A percentile compares a stretch with the other conserved stretches of the same genome.
Evolutionary conservation across 495 filamentous ascomycete genomes (phyloP).

Genomic region (Penicillium ucsense): DNA sequence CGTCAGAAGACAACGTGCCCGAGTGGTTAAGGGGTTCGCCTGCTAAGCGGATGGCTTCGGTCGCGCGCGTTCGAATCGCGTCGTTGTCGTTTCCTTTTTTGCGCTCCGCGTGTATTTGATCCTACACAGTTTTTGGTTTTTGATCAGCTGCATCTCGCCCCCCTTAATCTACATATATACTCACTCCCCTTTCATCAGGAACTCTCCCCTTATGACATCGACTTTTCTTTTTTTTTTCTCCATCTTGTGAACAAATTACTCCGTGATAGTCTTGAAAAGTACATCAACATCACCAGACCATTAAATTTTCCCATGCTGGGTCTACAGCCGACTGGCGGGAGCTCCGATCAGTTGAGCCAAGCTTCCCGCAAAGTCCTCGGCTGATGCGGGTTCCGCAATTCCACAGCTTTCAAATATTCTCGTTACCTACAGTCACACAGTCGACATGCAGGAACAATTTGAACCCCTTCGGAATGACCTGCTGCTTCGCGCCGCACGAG

Average conservation of each 20-base stretch:
- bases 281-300: background rate
- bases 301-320: background rate
- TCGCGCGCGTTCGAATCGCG: background rate
- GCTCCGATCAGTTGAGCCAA: too few species aligned
- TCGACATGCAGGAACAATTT: conserved; percentile 55
- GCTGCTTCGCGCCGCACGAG: conserved; percentile 76
- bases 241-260: too few species aligned
- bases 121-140: too few species aligned
- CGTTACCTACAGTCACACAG: conserved; percentile 15
- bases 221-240: too few species aligned
- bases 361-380: conserved; percentile 4
- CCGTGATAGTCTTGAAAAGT: too few species aligned
- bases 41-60: background rate
- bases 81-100: background rate
- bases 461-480: conserved; percentile 82
- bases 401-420: conserved; percentile 14
- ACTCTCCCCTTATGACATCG: too few species aligned
- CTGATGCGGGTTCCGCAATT: conserved; percentile 11
- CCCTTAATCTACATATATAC: too few species aligned
- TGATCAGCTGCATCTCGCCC: too few species aligned
- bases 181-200: too few species aligned
- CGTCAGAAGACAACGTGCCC: background rate
- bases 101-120: too few species aligned
- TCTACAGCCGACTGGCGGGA: background rate
- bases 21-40: background rate